A percentile compares a stretch with the other conserved stretches of the same genome.
phyloP scores from a whole-genome alignment of 2,329 filamentous ascomycete genomes.

The Cryphonectria nitschkei region DNA sequence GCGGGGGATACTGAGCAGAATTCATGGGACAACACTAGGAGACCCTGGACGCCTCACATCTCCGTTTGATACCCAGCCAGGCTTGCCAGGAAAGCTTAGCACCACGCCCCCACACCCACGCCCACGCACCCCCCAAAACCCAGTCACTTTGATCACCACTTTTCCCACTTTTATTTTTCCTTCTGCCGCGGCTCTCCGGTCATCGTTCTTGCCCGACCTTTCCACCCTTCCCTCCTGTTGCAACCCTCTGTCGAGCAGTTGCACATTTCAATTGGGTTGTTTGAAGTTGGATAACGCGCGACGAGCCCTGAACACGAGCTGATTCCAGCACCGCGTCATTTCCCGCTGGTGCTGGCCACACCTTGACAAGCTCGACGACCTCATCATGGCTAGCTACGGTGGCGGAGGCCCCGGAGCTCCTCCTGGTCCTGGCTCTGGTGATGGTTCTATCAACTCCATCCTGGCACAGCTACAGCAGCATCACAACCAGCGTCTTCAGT shows the following conservation, averaged over 20 bases:
- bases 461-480: conserved; percentile 46
- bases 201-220: conserved; percentile 12
- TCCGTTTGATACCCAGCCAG: not conserved
- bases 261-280: not conserved
- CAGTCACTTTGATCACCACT: conserved; percentile 15
- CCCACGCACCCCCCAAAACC: not conserved
- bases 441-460: conserved; percentile 44
- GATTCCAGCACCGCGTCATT: conserved; percentile 14
- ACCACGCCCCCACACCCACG: not conserved
- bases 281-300: conserved; percentile 1
- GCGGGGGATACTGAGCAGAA: not conserved
- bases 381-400: conserved; percentile 42
- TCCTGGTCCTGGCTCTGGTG: conserved; percentile 13
- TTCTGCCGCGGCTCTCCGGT: conserved; percentile 26
- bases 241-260: not conserved
- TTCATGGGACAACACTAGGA: not conserved
- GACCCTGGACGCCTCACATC: not conserved
- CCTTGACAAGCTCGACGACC: conserved; percentile 23
- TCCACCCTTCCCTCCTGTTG: not conserved
- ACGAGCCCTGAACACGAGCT: conserved; percentile 7
- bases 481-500: conserved; percentile 31
- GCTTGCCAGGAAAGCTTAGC: conserved; percentile 3
- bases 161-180: conserved; percentile 30
- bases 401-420: conserved; percentile 31
- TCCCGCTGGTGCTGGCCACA: conserved; percentile 29